Evolutionary conservation across 768 basidiomycete species (phyloP), one percentile per base, ranked within the genome.

Genomic region (Mycena olivaceomarginata): DNA sequence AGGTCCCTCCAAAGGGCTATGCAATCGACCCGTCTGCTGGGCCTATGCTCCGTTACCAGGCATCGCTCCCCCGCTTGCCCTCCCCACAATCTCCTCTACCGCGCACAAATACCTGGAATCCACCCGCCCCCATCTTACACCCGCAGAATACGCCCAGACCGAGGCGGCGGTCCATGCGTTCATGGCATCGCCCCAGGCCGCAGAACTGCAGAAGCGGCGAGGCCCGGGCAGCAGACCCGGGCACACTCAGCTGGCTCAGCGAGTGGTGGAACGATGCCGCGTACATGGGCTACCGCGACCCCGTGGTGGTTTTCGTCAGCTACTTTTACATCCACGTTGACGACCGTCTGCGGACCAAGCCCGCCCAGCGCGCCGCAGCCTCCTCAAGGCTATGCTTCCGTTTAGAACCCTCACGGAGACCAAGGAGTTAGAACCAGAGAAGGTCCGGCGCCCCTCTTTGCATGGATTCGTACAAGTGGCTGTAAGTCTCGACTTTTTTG

Each of bases 251-350:
- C 87, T 99, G 98, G 98, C 89, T 99, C n/a, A 91, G 92, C 63
- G 97, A 98, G 67, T 99, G 98, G 98, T 99, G 98, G 98, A 98
- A 99, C 85, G 96, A 98, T 46, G 91, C 85, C 6, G 98, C 98
- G 20, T 96, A 95, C 83, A 94, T 96, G 94, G 94, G 88, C 8
- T 96, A 96, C 82, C 91, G 96, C 64, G 98, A 98, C 81, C 93
- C 97, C 2, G 96, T 98, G 64, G 94, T 98, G 41, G 95, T 98
- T 16, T 95, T 93, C 79, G 97, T 98, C 81, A 97, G 94, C 90
- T 99, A 99, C 88, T 99, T 95, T 87, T 99, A 96, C 84, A 91
- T 97, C 11, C 98, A 99, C 84, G 84, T 93, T 60, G 91, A 94
- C 72, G 95, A 97, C 81, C 87, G 82, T 60, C 82, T 85, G 31